Base-by-base conservation (phyloP, 2,329 filamentous ascomycete species). In the Didymosphaeria variabile region DNA sequence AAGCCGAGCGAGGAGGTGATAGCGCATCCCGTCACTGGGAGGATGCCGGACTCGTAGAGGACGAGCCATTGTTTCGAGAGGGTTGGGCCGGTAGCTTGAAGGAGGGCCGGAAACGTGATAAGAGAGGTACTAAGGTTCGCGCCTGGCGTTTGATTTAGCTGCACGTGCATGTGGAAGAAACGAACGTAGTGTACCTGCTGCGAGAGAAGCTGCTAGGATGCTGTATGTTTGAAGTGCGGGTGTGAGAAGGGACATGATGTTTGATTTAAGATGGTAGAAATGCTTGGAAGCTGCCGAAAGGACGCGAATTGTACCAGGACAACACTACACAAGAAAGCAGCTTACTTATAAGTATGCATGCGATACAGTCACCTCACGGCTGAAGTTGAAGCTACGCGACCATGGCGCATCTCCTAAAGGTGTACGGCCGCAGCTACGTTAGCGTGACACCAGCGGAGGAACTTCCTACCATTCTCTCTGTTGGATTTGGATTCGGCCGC, bases 11-110 rank as follows among this genome's bases (percentile, higher is more conserved):
- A 57, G 7, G 65, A 67, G 23, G 42, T 64, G 34, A 69, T 49
- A 45, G 68, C 58, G 7, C 64, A 53, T 5, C 63, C 56, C 5
- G 67, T 62, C 2, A 70, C 64, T 13, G 69, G 67, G 5, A 54
- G 38, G 51, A 68, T 69, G 49, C 67, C 69, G 7, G 45, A 29
- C 46, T 67, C 46, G 59, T 64, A 72, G 21, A 72, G 63, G 17
- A 54, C 64, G n/a, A 63, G 59, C 66, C 65, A 72, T 65, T 72
- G 67, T 7, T 47, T 60, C 21, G 64, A 62, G 15, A 70, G 65
- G 13, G 56, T 54, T 0, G 44, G 6, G 5, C 60, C 42, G 3
- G 56, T 36, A 1, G 67, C 59, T 9, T 63, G 64, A 10, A 67
- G 57, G 17, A 70, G 60, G 0, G 63, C 61, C 1, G 69, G 69